These are phyloP conservation scores for Xylaria scruposa DNA, from an alignment of 495 filamentous ascomycete genomes.

Conservation along the genomic window DNA sequence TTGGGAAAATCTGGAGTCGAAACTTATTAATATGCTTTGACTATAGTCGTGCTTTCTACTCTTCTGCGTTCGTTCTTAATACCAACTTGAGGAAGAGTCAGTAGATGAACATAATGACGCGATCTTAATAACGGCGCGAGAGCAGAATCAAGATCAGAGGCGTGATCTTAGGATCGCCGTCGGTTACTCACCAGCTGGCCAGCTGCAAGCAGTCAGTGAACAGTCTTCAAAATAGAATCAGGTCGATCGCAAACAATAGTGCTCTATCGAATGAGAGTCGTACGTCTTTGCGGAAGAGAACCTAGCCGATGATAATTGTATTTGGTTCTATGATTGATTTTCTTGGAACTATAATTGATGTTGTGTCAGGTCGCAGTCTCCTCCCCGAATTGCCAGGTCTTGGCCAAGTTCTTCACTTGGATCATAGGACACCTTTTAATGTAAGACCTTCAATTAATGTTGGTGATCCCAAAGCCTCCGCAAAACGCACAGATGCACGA, in stretches of 20 bases:
- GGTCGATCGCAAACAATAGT: background rate
- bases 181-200: background rate
- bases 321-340: background rate
- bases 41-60: too few relatives aligned
- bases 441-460: background rate
- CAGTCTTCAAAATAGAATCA: background rate
- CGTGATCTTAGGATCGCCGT: background rate
- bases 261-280: background rate
- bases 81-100: too few relatives aligned
- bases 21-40: too few relatives aligned
- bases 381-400: background rate
- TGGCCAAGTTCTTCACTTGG: background rate
- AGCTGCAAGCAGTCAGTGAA: background rate
- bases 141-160: too few relatives aligned
- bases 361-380: background rate
- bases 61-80: too few relatives aligned
- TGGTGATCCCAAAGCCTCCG: background rate
- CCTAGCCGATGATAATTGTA: background rate
- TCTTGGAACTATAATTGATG: background rate
- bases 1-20: too few relatives aligned
- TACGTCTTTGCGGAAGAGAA: background rate
- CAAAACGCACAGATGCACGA: background rate
- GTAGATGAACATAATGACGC: too few relatives aligned
- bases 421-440: background rate
- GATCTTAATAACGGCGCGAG: too few relatives aligned